phyloP scores from a whole-genome alignment of 2,329 filamentous ascomycete genomes.

The Trichophyton verrucosum region DNA sequence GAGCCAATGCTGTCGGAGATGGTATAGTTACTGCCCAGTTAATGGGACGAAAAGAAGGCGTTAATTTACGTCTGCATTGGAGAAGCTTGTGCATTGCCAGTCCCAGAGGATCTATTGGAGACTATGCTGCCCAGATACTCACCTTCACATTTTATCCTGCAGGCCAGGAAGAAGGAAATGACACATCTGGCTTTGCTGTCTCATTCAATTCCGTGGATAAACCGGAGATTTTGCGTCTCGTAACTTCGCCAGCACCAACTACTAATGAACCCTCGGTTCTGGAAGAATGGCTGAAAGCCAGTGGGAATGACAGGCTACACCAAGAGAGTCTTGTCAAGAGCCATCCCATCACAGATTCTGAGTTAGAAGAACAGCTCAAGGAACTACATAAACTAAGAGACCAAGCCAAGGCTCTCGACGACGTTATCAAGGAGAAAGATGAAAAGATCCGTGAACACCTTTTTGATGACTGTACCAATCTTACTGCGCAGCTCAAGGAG shows the following conservation, averaged over 20 bases:
- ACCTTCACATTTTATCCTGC: slow-evolving; percentile 18
- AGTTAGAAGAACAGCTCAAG: slow-evolving; percentile 18
- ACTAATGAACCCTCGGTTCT: slow-evolving; percentile 12
- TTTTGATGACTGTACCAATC: slow-evolving; percentile 18
- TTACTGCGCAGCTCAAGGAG: slow-evolving; percentile 16
- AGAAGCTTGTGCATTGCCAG: slow-evolving; percentile 20
- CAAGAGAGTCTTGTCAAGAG: slow-evolving; percentile 1
- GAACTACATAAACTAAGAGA: slow-evolving; percentile 19
- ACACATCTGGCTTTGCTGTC: slow-evolving; percentile 23
- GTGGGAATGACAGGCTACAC: slow-evolving; percentile 6
- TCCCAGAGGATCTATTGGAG: slow-evolving; percentile 10
- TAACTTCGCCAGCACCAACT: slow-evolving; percentile 16
- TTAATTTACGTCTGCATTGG: slow-evolving; percentile 17
- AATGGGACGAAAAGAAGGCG: slow-evolving; percentile 11
- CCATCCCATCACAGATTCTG: neutral
- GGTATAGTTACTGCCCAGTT: slow-evolving; percentile 16
- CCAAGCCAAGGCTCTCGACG: slow-evolving; percentile 17
- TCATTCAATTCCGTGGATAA: slow-evolving; percentile 21
- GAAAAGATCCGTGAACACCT: slow-evolving; percentile 20
- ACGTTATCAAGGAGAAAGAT: slow-evolving; percentile 18
- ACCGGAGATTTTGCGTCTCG: slow-evolving; percentile 20
- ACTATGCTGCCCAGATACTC: slow-evolving; percentile 19
- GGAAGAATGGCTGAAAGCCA: slow-evolving; percentile 17
- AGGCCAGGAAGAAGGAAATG: slow-evolving; percentile 14
- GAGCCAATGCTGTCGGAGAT: slow-evolving; percentile 16